Evolutionary conservation across 371 early-diverging fungal genomes (phyloP), one percentile per base, ranked within the genome.

Genomic region (Apophysomyces ossiformis): DNA sequence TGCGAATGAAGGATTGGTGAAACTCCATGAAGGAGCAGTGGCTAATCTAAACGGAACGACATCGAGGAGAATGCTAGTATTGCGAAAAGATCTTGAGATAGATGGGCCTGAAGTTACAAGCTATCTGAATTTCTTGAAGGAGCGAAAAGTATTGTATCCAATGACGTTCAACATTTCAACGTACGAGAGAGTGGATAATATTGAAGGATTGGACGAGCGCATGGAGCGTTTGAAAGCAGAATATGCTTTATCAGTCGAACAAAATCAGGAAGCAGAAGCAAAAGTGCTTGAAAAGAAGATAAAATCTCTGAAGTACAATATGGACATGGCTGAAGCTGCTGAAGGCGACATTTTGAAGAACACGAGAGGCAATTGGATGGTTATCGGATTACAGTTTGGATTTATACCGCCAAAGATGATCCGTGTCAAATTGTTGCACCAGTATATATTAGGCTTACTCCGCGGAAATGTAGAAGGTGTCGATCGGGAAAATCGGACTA

Each of bases 401-500:
- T 88, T 66, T 45, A 66, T 85, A n/a, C 35, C 32, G 43, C 68
- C 87, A 0, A 68, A 69, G 21, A 73, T 85, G 77, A 35, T 72
- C 8, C 77, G 87, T 7, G 63, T 72, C 35, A 74, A 76, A 45
- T 21, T 67, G 0, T n/a, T 88, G 1, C 82, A 86, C 54, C 72
- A 82, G 37, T 71, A 74, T 65, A 16, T 87, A 13, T 50, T 74
- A 13, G 58, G 43, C 3, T 21, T 81, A 1, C 21, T 79, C 1
- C 16, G 50, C 1, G 60, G 60, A 15, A 36, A 69, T 11, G 37
- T 54, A 12, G 46, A 60, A 15, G 75, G 71, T 36, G 62, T 68
- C 1, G 56, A 69, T 36, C 64, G 58, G n/a, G 69, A 70, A 37
- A 46, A 60, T 0, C 64, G 67, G 0, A 60, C 35, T 0, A 65